Evolutionary conservation across 73 alveolate species (phyloP).

Genomic region (Symbiodinium natans): DNA sequence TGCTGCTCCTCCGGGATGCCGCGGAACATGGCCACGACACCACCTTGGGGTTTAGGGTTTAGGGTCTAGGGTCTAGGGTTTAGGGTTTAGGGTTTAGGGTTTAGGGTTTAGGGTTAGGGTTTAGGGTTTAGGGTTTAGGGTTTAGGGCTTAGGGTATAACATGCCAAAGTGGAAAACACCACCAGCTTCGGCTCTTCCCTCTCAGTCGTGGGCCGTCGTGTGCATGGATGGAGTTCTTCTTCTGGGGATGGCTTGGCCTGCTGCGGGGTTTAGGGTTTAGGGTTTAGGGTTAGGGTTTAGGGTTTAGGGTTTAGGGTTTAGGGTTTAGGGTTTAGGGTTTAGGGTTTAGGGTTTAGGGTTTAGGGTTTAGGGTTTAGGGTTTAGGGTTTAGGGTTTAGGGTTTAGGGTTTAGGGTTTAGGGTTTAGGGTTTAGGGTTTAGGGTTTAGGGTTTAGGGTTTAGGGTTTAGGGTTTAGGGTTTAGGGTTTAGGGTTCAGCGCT

Average conservation of each 20-base stretch:
- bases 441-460: background rate
- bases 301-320: background rate
- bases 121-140: too few relatives aligned
- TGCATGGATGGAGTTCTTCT: slow-evolving; percentile 95
- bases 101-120: too few relatives aligned
- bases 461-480: background rate
- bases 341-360: too few relatives aligned
- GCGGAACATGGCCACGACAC: slow-evolving; percentile 94
- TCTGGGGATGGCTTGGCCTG: slow-evolving; percentile 93
- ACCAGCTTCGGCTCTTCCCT: too few relatives aligned
- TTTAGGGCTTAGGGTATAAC: too few relatives aligned
- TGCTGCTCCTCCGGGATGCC: slow-evolving; percentile 88
- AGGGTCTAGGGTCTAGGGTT: too few relatives aligned
- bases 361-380: background rate
- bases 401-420: background rate
- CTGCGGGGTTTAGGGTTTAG: background rate
- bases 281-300: background rate
- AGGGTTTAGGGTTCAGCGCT: background rate
- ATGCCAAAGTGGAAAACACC: too few relatives aligned
- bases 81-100: too few relatives aligned
- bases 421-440: background rate
- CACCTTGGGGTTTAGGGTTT: slow-evolving; percentile 19
- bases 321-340: too few relatives aligned
- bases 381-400: background rate
- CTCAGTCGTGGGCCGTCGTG: slow-evolving; percentile 95